A percentile compares a stretch with the other conserved stretches of the same genome.
phyloP scores from a whole-genome alignment of 1,284 basidiomycete species.

The Ganoderma boninense region DNA sequence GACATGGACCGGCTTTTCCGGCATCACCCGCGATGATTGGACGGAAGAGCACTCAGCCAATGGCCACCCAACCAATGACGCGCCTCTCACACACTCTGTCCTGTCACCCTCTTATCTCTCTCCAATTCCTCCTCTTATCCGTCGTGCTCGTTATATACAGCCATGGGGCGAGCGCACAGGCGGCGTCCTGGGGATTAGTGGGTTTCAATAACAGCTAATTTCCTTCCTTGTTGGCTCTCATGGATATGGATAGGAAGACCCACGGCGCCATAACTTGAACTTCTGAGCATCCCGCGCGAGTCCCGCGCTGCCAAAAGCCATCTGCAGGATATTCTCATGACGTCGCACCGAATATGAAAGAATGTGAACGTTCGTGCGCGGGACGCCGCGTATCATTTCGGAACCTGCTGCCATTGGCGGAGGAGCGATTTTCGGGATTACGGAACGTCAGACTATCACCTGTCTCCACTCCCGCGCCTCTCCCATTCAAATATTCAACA shows the following conservation, averaged over 20 bases:
- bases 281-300: neutral
- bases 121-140: neutral
- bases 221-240: neutral
- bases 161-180: neutral
- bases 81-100: neutral
- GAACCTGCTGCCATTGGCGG: neutral
- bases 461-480: neutral
- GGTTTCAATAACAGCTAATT: neutral
- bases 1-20: constrained; percentile 18
- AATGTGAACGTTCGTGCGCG: neutral
- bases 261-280: neutral
- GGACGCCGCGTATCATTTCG: neutral
- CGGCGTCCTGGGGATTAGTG: neutral
- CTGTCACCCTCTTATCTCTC: neutral
- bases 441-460: neutral
- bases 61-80: neutral
- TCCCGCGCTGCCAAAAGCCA: neutral
- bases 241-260: too few species aligned
- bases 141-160: too few species aligned
- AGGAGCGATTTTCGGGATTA: neutral
- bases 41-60: constrained; percentile 20
- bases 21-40: constrained; percentile 23
- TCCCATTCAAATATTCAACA: neutral
- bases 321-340: neutral
- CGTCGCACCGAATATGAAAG: neutral